Evolutionary conservation across 2,329 filamentous ascomycete species (phyloP).

Genomic region (Albifimbria verrucaria): DNA sequence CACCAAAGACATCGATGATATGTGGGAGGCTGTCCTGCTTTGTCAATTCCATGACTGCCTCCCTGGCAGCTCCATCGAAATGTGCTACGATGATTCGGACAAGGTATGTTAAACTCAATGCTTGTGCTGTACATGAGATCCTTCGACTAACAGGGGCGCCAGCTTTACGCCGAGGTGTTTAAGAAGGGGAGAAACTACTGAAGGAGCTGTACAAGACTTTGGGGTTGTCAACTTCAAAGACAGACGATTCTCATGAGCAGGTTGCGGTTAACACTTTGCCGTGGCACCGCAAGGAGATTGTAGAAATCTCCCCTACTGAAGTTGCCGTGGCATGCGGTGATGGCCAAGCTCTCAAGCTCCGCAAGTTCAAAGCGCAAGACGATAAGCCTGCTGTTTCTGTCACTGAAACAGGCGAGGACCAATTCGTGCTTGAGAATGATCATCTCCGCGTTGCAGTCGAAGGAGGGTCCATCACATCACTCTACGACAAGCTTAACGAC

Average conservation of each 20-base stretch:
- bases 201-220: constrained; percentile 67
- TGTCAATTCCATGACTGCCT: constrained; percentile 98
- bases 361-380: constrained; percentile 42
- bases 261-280: constrained; percentile 81
- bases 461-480: constrained; percentile 75
- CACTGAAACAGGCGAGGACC: constrained; percentile 49
- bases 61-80: constrained; percentile 91
- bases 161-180: constrained; percentile 82
- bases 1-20: constrained; percentile 86
- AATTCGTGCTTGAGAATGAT: constrained; percentile 77
- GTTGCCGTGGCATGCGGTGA: constrained; percentile 55
- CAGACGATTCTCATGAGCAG: constrained; percentile 42
- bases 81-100: constrained; percentile 97
- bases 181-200: constrained; percentile 67
- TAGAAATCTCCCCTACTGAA: constrained; percentile 56
- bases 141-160: too few relatives aligned
- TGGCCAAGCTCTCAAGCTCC: constrained; percentile 50
- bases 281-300: constrained; percentile 75
- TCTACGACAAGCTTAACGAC: constrained; percentile 70
- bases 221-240: too few relatives aligned
- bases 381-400: constrained; percentile 50
- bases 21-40: constrained; percentile 90
- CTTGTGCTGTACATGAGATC: neutral
- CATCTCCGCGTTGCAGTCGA: constrained; percentile 71
- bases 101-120: constrained; percentile 46